Evolutionary conservation across 495 filamentous ascomycete genomes (phyloP).

Genomic region (Neurospora sp.): DNA sequence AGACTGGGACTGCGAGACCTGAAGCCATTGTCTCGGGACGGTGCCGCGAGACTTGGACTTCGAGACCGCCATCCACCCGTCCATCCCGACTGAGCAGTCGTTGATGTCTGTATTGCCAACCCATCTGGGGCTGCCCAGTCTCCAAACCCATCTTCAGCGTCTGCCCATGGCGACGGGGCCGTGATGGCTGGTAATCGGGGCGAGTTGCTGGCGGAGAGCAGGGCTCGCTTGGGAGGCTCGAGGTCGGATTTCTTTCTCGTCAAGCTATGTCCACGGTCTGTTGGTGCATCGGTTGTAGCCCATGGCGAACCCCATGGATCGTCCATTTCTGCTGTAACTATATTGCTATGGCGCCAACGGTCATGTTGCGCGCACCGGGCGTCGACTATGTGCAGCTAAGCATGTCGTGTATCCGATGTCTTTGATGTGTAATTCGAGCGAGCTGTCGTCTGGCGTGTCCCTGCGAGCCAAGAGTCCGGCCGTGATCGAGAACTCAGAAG

Average conservation of each 20-base stretch:
- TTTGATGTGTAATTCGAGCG: not conserved
- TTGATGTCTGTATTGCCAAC: not conserved
- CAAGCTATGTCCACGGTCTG: conserved; percentile 20
- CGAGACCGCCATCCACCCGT: conserved; percentile 22
- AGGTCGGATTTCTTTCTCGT: conserved; percentile 25
- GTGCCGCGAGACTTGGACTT: conserved; percentile 23
- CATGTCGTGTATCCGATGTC: conserved; percentile 5
- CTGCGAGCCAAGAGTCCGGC: not conserved
- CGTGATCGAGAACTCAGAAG: not conserved
- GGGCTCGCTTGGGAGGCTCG: conserved; percentile 34
- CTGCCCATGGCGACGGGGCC: conserved; percentile 36
- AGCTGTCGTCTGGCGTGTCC: not conserved
- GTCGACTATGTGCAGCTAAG: conserved; percentile 1
- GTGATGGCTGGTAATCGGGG: conserved; percentile 20
- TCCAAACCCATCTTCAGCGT: conserved; percentile 29
- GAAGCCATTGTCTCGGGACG: conserved; percentile 16
- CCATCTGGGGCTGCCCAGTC: conserved; percentile 28
- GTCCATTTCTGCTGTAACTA: conserved; percentile 36
- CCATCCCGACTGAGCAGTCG: conserved; percentile 24
- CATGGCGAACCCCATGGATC: conserved; percentile 49
- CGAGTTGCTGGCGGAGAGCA: conserved; percentile 27
- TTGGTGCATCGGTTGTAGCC: conserved; percentile 27
- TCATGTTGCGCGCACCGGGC: conserved; percentile 16
- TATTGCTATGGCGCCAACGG: conserved; percentile 5
- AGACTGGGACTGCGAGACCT: conserved; percentile 21